Percentiles rank a stretch among this genome's conserved stretches.
Evolutionary conservation across 495 filamentous ascomycete genomes (phyloP).

Genomic region (Rhypophila decipiens): DNA sequence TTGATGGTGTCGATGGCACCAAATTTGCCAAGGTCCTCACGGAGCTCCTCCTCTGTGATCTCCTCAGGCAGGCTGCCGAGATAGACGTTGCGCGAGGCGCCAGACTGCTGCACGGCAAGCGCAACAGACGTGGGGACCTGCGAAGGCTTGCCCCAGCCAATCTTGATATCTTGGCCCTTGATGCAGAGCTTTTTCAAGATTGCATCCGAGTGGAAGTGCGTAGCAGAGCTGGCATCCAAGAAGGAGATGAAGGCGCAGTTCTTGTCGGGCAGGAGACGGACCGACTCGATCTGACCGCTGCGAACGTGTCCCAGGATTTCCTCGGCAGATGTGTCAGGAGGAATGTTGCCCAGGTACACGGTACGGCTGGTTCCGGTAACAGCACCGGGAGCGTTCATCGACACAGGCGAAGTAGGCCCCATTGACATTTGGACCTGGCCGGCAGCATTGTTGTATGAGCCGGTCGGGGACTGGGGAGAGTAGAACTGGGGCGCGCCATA

Average conservation of each 20-base stretch:
- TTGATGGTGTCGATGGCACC: constrained; percentile 96
- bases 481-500: constrained; percentile 69
- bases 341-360: constrained; percentile 96
- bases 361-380: constrained; percentile 90
- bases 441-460: constrained; percentile 59
- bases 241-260: constrained; percentile 99
- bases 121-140: constrained; percentile 97
- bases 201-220: constrained; percentile 98
- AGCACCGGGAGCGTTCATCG: constrained; percentile 61
- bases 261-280: constrained; percentile 92
- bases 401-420: constrained; percentile 58
- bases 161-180: constrained; percentile 97
- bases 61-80: constrained; percentile 90
- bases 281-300: constrained; percentile 97
- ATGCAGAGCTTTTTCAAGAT: constrained; percentile 98
- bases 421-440: constrained; percentile 45
- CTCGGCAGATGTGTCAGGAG: constrained; percentile 94
- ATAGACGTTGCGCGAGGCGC: constrained; percentile 97
- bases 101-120: constrained; percentile 92
- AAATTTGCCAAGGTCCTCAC: constrained; percentile 94
- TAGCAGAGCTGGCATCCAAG: constrained; percentile 91
- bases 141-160: constrained; percentile 98
- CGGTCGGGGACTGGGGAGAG: constrained; percentile 81
- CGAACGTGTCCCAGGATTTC: constrained; percentile 96
- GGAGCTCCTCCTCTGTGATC: constrained; percentile 81